Conservation (phyloP, 148 eudicot species). For the Vaccinium macrocarpon region DNA sequence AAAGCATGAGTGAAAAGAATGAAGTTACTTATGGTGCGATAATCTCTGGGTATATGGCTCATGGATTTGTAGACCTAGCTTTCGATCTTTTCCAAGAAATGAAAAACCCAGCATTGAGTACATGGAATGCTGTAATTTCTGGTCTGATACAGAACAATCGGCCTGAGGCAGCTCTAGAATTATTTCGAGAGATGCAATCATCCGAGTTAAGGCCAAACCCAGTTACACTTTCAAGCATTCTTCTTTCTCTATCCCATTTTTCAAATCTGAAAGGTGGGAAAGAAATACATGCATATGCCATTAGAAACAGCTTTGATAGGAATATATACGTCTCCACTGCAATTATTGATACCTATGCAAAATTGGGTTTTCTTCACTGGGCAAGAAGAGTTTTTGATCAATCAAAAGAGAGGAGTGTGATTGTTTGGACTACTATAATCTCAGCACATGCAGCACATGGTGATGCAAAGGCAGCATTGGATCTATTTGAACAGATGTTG, state of each 20-base stretch:
- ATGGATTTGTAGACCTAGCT: slow-evolving; percentile 63
- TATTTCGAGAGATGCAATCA: slow-evolving; percentile 47
- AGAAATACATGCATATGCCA: slow-evolving; percentile 60
- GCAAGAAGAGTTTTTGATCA: slow-evolving; percentile 48
- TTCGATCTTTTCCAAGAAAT: slow-evolving; percentile 41
- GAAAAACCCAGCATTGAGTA: slow-evolving; percentile 48
- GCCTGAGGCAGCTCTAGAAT: slow-evolving; percentile 33
- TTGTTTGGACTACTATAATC: slow-evolving; percentile 70
- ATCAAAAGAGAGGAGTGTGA: slow-evolving; percentile 46
- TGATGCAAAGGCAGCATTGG: slow-evolving; percentile 40
- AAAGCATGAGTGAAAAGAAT: slow-evolving; percentile 57
- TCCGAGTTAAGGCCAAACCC: slow-evolving; percentile 44
- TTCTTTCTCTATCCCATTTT: slow-evolving; percentile 44
- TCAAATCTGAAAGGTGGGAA: slow-evolving; percentile 48
- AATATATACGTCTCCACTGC: slow-evolving; percentile 54
- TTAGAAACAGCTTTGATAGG: slow-evolving; percentile 34
- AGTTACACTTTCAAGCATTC: slow-evolving; percentile 61
- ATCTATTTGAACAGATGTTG: slow-evolving; percentile 48
- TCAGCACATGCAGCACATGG: slow-evolving; percentile 60
- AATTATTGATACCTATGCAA: slow-evolving; percentile 55
- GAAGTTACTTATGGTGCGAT: slow-evolving; percentile 59
- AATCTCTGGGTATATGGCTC: slow-evolving; percentile 59
- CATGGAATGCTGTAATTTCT: slow-evolving; percentile 66
- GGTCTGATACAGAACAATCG: slow-evolving; percentile 53
- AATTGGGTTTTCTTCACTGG: slow-evolving; percentile 49